A percentile compares a stretch with the other conserved stretches of the same genome.
Evolutionary conservation across 2,329 filamentous ascomycete species (phyloP).

Genomic region (Furcasterigmium furcatum): DNA sequence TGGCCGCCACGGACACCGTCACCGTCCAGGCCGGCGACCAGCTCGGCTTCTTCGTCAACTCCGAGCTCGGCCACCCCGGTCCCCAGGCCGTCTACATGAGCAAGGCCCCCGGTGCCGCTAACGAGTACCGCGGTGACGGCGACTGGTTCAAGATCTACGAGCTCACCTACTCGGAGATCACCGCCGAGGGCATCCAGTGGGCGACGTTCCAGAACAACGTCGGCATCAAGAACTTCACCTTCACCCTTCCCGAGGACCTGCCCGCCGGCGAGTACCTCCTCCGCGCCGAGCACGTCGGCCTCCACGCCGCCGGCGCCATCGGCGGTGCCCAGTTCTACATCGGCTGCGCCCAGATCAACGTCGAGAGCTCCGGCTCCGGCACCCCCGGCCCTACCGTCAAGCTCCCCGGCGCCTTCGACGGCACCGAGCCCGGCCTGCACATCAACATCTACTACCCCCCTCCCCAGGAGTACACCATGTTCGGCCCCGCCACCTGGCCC

Average conservation of each 20-base stretch:
- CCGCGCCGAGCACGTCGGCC: conserved; percentile 31
- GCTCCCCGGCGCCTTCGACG: conserved; percentile 28
- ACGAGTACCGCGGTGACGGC: conserved; percentile 26
- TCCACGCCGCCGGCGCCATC: conserved; percentile 25
- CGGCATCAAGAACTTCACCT: conserved; percentile 30
- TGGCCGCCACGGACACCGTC: conserved; percentile 29
- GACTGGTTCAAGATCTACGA: conserved; percentile 34
- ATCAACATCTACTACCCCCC: conserved; percentile 31
- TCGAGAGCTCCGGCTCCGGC: conserved; percentile 23
- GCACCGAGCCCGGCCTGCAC: conserved; percentile 25
- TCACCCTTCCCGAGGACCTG: conserved; percentile 21
- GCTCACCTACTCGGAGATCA: conserved; percentile 23
- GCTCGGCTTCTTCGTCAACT: conserved; percentile 35
- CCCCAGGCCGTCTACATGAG: conserved; percentile 32
- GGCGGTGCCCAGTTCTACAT: conserved; percentile 34
- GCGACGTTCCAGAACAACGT: conserved; percentile 23
- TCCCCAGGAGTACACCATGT: conserved; percentile 23
- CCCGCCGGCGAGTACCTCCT: conserved; percentile 28
- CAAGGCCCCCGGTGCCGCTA: conserved; percentile 23
- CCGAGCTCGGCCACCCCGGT: conserved; percentile 32
- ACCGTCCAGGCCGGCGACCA: conserved; percentile 32
- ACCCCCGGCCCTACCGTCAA: conserved; percentile 22
- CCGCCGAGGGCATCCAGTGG: conserved; percentile 24
- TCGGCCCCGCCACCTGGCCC: conserved; percentile 29
- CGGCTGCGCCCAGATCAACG: conserved; percentile 28